These are phyloP conservation scores for Rhododendron griersonianum DNA, from an alignment of 148 eudicot genomes.

Conservation along the genomic window DNA sequence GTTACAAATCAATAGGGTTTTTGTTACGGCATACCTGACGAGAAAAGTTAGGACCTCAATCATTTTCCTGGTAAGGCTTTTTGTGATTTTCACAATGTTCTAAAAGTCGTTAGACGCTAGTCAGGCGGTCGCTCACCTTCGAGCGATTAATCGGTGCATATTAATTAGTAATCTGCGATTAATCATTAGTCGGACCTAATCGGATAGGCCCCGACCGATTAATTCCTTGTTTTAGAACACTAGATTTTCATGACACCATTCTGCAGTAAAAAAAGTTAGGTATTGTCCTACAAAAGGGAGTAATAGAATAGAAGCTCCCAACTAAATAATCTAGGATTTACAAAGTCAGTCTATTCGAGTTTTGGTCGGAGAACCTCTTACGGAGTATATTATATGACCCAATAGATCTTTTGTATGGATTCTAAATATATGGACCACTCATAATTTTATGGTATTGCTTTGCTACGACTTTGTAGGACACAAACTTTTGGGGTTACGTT, in stretches of 20 bases:
- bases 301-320: not conserved
- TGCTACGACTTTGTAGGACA: not conserved
- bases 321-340: not conserved
- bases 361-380: not conserved
- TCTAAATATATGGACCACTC: not conserved
- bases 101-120: no score
- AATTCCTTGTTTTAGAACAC: no score
- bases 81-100: no score
- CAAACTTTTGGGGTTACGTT: not conserved
- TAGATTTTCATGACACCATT: not conserved
- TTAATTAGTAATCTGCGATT: no score
- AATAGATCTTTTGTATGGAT: not conserved
- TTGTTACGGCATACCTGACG: not conserved
- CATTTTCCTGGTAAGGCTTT: not conserved
- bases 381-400: no score
- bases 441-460: not conserved
- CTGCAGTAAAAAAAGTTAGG: not conserved
- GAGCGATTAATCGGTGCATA: no score
- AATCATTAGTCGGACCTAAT: no score
- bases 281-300: not conserved
- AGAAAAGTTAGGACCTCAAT: not conserved
- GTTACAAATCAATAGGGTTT: not conserved
- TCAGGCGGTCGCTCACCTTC: no score
- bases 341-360: not conserved
- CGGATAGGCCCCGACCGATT: no score